Evolutionary conservation across 805 yeast species (phyloP).

Genomic region (Wickerhamomyces mucosus): DNA sequence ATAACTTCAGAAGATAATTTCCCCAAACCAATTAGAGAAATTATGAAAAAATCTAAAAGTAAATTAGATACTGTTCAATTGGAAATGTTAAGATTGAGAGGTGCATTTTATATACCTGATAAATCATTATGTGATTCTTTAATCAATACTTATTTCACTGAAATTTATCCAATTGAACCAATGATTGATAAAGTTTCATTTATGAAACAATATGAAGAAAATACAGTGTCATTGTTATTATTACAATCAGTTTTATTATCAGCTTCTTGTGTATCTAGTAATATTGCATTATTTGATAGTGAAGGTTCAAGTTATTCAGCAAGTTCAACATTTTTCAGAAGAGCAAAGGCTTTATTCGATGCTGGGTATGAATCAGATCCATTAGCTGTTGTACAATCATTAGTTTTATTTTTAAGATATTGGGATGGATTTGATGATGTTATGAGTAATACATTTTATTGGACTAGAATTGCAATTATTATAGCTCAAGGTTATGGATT

Average conservation of each 20-base stretch:
- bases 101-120: conserved; percentile 64
- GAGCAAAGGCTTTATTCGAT: conserved; percentile 71
- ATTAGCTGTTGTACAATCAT: conserved; percentile 48
- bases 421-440: conserved; percentile 71
- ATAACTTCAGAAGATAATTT: conserved; percentile 17
- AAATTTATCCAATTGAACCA: conserved; percentile 62
- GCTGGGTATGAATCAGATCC: conserved; percentile 61
- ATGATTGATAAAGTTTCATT: conserved; percentile 55
- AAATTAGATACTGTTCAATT: conserved; percentile 49
- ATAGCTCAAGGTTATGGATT: conserved; percentile 72
- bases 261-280: conserved; percentile 52
- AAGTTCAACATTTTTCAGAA: conserved; percentile 48
- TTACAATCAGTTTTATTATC: conserved; percentile 59
- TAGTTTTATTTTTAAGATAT: conserved; percentile 53
- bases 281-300: conserved; percentile 41
- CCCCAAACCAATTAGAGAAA: conserved; percentile 15
- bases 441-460: conserved; percentile 54
- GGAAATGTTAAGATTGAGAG: conserved; percentile 52
- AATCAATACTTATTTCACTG: conserved; percentile 51
- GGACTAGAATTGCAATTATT: conserved; percentile 62
- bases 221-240: conserved; percentile 51
- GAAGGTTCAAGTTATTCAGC: conserved; percentile 39
- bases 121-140: conserved; percentile 48
- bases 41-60: conserved; percentile 18
- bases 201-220: conserved; percentile 45